Conservation (phyloP, 148 eudicot genomes). For the Cornus suecica region DNA sequence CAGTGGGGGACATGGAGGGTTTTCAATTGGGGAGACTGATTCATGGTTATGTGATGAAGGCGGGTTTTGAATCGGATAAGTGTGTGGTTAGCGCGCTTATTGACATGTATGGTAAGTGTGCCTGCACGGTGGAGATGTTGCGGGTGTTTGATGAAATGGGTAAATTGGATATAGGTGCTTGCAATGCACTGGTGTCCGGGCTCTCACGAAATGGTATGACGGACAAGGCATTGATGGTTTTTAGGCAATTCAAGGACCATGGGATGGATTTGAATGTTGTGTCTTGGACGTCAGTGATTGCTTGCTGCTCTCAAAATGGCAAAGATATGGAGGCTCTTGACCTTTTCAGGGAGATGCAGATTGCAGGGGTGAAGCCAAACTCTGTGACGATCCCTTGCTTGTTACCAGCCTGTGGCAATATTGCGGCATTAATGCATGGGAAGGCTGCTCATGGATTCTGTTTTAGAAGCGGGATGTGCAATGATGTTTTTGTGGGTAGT, state of each 20-base stretch:
- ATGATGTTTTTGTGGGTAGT: constrained; percentile 51
- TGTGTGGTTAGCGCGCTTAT: constrained; percentile 53
- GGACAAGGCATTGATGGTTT: constrained; percentile 40
- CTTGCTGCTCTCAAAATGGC: constrained; percentile 65
- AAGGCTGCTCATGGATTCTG: constrained; percentile 65
- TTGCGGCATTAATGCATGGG: constrained; percentile 61
- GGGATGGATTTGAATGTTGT: constrained; percentile 52
- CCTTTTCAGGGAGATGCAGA: constrained; percentile 58
- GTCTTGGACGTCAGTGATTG: constrained; percentile 66
- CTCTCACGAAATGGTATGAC: constrained; percentile 56
- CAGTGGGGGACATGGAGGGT: constrained; percentile 49
- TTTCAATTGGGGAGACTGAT: constrained; percentile 39
- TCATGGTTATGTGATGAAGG: constrained; percentile 49
- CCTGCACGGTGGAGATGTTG: constrained; percentile 41
- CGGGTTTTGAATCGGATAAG: constrained; percentile 37
- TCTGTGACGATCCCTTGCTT: constrained; percentile 62
- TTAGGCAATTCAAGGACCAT: constrained; percentile 38
- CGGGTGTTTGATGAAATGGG: constrained; percentile 45
- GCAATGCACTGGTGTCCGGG: constrained; percentile 55
- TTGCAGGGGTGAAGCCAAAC: constrained; percentile 56
- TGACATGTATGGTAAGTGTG: constrained; percentile 61
- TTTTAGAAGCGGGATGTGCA: constrained; percentile 32
- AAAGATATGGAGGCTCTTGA: constrained; percentile 63
- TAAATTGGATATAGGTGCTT: constrained; percentile 41
- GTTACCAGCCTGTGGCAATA: constrained; percentile 67